phyloP scores from a whole-genome alignment of 768 basidiomycete species.

The Boletus sp. region DNA sequence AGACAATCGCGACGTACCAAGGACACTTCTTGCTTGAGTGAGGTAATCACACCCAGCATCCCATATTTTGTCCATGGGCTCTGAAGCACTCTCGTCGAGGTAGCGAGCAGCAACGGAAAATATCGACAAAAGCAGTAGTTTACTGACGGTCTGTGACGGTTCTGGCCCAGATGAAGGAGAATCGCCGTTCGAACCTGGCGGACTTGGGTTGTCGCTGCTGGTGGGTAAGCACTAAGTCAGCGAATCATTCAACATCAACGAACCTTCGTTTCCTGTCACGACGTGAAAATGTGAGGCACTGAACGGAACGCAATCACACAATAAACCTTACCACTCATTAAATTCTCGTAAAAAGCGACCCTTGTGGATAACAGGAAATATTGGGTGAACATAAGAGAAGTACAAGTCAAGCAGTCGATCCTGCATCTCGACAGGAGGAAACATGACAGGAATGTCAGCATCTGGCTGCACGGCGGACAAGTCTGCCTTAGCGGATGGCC shows the following conservation, averaged over 20 bases:
- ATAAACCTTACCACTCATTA: slow-evolving; percentile 41
- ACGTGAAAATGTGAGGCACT: slow-evolving; percentile 1
- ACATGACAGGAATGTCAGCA: slow-evolving; percentile 40
- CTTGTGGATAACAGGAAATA: slow-evolving; percentile 80
- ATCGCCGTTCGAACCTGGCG: slow-evolving; percentile 16
- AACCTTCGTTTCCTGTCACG: slow-evolving; percentile 27
- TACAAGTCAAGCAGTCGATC: slow-evolving; percentile 70
- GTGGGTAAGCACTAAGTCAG: slow-evolving; percentile 16
- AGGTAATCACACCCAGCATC: slow-evolving; percentile 66
- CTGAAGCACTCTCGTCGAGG: slow-evolving; percentile 44
- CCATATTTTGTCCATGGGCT: slow-evolving; percentile 59
- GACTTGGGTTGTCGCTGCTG: slow-evolving; percentile 36
- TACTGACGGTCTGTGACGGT: slow-evolving; percentile 60
- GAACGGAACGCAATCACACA: neutral
- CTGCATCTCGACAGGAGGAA: slow-evolving; percentile 64
- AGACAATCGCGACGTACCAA: slow-evolving; percentile 45
- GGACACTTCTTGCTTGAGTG: slow-evolving; percentile 54
- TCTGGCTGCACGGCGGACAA: slow-evolving; percentile 39
- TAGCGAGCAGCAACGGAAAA: slow-evolving; percentile 81
- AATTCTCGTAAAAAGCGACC: slow-evolving; percentile 65
- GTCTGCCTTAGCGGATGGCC: slow-evolving; percentile 56
- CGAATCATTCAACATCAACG: neutral
- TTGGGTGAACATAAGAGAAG: slow-evolving; percentile 80
- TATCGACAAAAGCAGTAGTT: slow-evolving; percentile 72
- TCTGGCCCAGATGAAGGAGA: slow-evolving; percentile 34